These are phyloP conservation scores for Scenedesmus sp. DNA, from an alignment of 163 green algal genomes.

Conservation along the genomic window DNA sequence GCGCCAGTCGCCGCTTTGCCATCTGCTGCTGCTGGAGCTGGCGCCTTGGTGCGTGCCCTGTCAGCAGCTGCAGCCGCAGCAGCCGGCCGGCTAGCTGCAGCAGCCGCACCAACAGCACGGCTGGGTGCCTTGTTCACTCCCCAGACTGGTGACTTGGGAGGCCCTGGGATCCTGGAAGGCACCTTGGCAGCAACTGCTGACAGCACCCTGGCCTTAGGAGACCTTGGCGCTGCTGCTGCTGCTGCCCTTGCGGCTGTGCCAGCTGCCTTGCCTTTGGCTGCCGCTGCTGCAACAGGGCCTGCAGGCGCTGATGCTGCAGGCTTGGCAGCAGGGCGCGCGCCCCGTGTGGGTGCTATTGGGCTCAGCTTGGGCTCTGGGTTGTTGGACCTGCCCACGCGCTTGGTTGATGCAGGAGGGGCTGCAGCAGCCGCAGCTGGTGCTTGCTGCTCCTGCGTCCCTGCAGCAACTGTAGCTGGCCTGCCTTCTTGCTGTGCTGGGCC, in stretches of 20 bases:
- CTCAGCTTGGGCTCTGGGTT: not conserved
- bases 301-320: slow-evolving; percentile 21
- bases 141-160: slow-evolving; percentile 4
- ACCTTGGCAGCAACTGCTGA: slow-evolving; percentile 25
- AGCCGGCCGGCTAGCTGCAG: slow-evolving; percentile 4
- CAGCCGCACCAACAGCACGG: not conserved
- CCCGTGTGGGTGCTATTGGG: not conserved
- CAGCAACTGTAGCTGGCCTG: not conserved
- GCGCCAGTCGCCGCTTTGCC: not conserved
- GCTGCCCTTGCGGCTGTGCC: slow-evolving; percentile 12
- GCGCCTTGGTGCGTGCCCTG: slow-evolving; percentile 9
- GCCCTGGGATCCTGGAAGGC: slow-evolving; percentile 42
- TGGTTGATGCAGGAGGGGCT: not conserved
- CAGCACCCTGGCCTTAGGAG: not conserved
- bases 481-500: not conserved
- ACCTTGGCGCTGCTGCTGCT: not conserved
- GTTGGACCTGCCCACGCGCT: not conserved
- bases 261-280: not conserved
- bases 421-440: slow-evolving; percentile 4
- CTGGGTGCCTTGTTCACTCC: slow-evolving; percentile 17
- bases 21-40: not conserved
- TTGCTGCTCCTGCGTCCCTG: not conserved
- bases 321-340: not conserved
- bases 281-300: not conserved
- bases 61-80: not conserved